Evolutionary conservation across 2,329 filamentous ascomycete species (phyloP).

Genomic region (Catunica adiposa): DNA sequence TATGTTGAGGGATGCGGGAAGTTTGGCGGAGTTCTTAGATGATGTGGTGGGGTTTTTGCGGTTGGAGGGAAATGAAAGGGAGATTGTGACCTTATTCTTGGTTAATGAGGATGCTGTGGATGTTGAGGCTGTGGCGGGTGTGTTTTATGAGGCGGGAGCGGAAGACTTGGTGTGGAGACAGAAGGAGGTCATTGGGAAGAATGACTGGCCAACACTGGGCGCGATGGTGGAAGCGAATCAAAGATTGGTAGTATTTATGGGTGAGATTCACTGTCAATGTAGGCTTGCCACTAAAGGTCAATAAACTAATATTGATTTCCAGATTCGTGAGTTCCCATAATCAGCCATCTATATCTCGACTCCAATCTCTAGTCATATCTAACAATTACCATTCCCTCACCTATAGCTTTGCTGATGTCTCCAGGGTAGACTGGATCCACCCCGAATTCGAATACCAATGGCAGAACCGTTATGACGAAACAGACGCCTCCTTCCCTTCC

Average conservation of each 20-base stretch:
- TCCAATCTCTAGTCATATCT: background rate
- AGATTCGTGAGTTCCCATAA: conserved; percentile 7
- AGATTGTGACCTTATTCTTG: conserved; percentile 46
- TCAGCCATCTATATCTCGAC: background rate
- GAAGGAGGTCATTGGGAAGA: conserved; percentile 20
- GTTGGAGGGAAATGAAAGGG: conserved; percentile 40
- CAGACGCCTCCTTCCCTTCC: conserved; percentile 39
- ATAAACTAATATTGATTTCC: background rate
- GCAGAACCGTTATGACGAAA: conserved; percentile 56
- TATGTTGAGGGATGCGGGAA: conserved; percentile 39
- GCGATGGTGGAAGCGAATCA: conserved; percentile 44
- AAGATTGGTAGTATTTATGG: conserved; percentile 56
- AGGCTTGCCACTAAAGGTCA: no score
- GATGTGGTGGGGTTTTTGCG: conserved; percentile 36
- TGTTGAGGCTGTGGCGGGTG: conserved; percentile 35
- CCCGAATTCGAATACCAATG: conserved; percentile 50
- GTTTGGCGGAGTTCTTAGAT: conserved; percentile 34
- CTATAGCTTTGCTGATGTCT: conserved; percentile 28
- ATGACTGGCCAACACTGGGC: conserved; percentile 54
- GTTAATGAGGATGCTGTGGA: conserved; percentile 45
- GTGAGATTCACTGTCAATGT: conserved; percentile 22
- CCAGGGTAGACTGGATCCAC: conserved; percentile 43
- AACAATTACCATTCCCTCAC: background rate
- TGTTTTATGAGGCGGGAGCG: conserved; percentile 39
- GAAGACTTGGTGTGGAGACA: conserved; percentile 36